Conservation (phyloP, 2,329 filamentous ascomycete species). For the Paecilomyces dactylethromorphus region DNA sequence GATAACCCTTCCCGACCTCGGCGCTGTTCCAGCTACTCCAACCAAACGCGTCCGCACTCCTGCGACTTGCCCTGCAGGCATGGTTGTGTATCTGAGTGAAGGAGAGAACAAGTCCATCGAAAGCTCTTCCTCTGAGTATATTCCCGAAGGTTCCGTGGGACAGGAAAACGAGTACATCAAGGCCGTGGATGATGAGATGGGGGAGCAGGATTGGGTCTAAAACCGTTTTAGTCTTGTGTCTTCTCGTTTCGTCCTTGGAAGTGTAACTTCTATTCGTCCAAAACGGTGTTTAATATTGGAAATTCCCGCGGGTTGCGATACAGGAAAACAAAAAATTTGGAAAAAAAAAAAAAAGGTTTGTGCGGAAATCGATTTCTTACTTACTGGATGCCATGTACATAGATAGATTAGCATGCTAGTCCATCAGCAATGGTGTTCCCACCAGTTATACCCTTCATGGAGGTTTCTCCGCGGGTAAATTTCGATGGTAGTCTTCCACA, state of each 20-base stretch:
- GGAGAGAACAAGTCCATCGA: conserved; percentile 9
- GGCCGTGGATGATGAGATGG: neutral
- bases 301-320: too few species aligned
- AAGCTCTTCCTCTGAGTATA: conserved; percentile 14
- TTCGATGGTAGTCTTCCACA: neutral
- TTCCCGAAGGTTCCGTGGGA: conserved; percentile 7
- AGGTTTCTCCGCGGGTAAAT: too few species aligned
- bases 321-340: too few species aligned
- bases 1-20: conserved; percentile 2
- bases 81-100: conserved; percentile 12
- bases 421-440: neutral
- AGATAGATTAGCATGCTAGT: neutral
- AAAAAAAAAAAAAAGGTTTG: neutral
- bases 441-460: neutral
- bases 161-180: conserved; percentile 1
- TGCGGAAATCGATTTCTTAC: neutral
- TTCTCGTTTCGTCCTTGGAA: neutral
- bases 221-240: neutral
- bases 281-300: too few species aligned
- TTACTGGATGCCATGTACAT: neutral
- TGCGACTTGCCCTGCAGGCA: conserved; percentile 9
- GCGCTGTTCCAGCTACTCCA: conserved; percentile 2
- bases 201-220: conserved; percentile 1
- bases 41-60: conserved; percentile 15
- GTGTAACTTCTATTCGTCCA: too few species aligned